phyloP scores from a whole-genome alignment of 1,284 basidiomycete genomes.

The Meripilus lineatus region DNA sequence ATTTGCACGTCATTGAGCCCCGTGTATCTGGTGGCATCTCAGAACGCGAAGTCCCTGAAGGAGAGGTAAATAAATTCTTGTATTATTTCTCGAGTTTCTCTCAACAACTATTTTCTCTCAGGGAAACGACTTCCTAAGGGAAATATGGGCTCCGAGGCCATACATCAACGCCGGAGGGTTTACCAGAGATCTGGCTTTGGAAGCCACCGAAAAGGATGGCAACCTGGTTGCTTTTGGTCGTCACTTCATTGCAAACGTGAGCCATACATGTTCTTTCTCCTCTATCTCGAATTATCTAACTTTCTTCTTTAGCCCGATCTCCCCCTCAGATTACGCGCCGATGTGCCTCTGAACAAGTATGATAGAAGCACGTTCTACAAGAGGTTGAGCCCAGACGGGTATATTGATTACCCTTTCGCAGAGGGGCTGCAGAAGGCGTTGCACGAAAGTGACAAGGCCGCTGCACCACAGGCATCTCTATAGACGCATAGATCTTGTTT shows the following conservation, averaged over 20 bases:
- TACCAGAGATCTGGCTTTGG: conserved; percentile 18
- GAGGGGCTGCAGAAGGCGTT: no score
- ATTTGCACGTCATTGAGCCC: conserved; percentile 42
- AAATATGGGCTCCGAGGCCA: conserved; percentile 22
- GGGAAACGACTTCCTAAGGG: conserved; percentile 19
- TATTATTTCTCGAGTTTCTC: background rate
- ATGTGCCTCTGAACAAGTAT: conserved; percentile 28
- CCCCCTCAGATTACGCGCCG: conserved; percentile 30
- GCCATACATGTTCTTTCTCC: background rate
- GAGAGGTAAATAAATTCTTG: background rate
- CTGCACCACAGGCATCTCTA: no score
- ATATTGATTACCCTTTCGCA: conserved; percentile 36
- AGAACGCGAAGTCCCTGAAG: conserved; percentile 13
- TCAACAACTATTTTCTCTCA: background rate
- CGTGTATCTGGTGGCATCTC: conserved; percentile 19
- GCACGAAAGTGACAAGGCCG: no score
- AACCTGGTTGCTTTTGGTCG: conserved; percentile 42
- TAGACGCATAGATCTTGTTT: no score
- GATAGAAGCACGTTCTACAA: conserved; percentile 32
- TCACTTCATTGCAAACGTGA: conserved; percentile 39
- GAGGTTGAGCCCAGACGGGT: conserved; percentile 25
- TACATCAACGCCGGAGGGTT: conserved; percentile 34
- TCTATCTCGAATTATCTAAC: background rate
- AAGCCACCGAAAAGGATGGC: conserved; percentile 24
- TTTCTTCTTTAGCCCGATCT: conserved; percentile 37